phyloP scores from a whole-genome alignment of 164 flowering plant genomes.

The Tinospora cordifolia region DNA sequence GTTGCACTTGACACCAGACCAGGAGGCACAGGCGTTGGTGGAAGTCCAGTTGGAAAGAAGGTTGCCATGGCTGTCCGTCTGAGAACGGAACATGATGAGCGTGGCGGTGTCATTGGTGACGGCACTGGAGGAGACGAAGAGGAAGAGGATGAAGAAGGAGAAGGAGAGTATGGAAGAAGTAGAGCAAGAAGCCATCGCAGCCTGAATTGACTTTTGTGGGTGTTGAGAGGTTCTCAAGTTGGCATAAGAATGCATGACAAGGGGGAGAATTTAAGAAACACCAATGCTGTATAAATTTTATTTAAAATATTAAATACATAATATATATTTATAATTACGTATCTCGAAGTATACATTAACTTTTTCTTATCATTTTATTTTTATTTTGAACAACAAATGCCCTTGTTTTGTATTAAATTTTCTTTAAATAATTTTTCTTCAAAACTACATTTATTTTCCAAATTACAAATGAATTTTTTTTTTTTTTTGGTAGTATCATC shows the following conservation, averaged over 20 bases:
- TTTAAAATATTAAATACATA: too few species aligned
- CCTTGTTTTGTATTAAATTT: too few species aligned
- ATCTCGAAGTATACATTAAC: too few species aligned
- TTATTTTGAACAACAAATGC: too few species aligned
- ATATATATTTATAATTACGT: too few species aligned
- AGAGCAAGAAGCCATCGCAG: slow-evolving; percentile 7
- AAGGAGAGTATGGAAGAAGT: slow-evolving; percentile 17
- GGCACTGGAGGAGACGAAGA: slow-evolving; percentile 4
- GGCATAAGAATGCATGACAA: background rate
- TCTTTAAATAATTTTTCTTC: background rate
- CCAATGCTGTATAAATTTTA: background rate
- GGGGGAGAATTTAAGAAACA: background rate
- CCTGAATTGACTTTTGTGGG: background rate
- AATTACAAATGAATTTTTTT: too few species aligned
- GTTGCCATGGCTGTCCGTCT: slow-evolving; percentile 61
- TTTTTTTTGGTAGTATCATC: too few species aligned
- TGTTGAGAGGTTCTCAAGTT: background rate
- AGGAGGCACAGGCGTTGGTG: slow-evolving; percentile 50
- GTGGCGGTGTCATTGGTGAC: slow-evolving; percentile 48
- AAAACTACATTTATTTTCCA: too few species aligned
- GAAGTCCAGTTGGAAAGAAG: slow-evolving; percentile 63
- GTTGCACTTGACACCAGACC: slow-evolving; percentile 62
- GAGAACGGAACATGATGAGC: slow-evolving; percentile 53
- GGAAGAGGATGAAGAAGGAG: slow-evolving; percentile 11
- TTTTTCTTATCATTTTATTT: too few species aligned